These are phyloP conservation scores for Pterocarpus santalinus DNA, from an alignment of 306 rosid species.

Conservation along the genomic window DNA sequence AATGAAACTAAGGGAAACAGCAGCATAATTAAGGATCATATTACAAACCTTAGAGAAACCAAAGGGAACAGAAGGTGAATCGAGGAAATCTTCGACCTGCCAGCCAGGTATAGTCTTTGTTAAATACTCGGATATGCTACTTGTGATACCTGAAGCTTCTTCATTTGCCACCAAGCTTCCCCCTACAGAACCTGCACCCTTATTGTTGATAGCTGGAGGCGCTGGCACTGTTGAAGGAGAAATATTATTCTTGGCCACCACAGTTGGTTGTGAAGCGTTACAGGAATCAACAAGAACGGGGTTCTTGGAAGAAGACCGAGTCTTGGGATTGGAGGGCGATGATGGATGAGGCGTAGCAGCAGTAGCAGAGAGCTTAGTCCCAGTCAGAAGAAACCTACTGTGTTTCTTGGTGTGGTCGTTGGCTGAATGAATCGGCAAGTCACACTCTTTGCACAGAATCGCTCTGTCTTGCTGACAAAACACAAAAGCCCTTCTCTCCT, in stretches of 20 bases:
- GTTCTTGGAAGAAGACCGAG: too few species aligned
- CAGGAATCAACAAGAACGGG: too few species aligned
- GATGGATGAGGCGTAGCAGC: conserved; percentile 48
- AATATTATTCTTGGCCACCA: not conserved
- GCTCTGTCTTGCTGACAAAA: conserved; percentile 94
- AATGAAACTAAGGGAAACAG: not conserved
- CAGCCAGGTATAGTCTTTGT: conserved; percentile 83
- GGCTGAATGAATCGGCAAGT: conserved; percentile 69
- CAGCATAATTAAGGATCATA: not conserved
- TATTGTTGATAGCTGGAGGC: not conserved
- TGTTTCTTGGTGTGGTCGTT: conserved; percentile 86
- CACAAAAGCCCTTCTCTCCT: conserved; percentile 83
- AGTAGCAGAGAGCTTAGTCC: conserved; percentile 68
- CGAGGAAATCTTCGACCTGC: conserved; percentile 79
- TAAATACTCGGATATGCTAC: conserved; percentile 78
- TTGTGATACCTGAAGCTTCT: not conserved
- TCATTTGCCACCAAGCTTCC: not conserved
- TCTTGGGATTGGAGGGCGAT: conserved; percentile 25
- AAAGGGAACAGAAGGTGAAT: conserved; percentile 54
- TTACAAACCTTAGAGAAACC: conserved; percentile 62
- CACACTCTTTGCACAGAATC: conserved; percentile 86
- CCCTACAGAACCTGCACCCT: too few species aligned
- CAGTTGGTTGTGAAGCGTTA: not conserved
- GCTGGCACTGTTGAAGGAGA: not conserved
- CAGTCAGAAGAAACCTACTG: conserved; percentile 79